These are phyloP conservation scores for Rhypophila decipiens DNA, from an alignment of 495 filamentous ascomycete species.

Conservation along the genomic window DNA sequence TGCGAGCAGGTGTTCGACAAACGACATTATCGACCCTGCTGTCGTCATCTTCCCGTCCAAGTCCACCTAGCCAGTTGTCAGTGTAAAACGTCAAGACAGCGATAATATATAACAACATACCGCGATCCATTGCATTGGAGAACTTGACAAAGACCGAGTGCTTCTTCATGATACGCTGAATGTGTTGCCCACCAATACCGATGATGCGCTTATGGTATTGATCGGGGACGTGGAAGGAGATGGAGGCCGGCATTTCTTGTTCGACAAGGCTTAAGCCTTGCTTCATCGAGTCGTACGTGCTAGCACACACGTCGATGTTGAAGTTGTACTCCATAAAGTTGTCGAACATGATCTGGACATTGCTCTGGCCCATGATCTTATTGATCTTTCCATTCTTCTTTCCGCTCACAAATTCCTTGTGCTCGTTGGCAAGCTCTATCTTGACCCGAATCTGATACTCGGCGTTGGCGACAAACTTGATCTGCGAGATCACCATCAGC, in stretches of 20 bases:
- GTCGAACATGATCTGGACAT: slow-evolving; percentile 98
- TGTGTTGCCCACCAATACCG: slow-evolving; percentile 95
- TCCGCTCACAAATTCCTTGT: slow-evolving; percentile 98
- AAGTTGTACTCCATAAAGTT: slow-evolving; percentile 99
- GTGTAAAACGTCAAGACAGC: slow-evolving; percentile 12
- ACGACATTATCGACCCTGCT: slow-evolving; percentile 99
- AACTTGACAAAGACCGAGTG: slow-evolving; percentile 99
- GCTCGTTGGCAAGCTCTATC: slow-evolving; percentile 97
- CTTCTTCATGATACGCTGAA: slow-evolving; percentile 99
- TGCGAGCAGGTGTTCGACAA: slow-evolving; percentile 92
- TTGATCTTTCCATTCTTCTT: slow-evolving; percentile 99
- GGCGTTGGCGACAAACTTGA: slow-evolving; percentile 78
- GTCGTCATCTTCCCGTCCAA: slow-evolving; percentile 93
- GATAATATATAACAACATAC: slow-evolving; percentile 15
- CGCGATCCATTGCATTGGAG: slow-evolving; percentile 97
- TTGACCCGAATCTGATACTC: slow-evolving; percentile 93
- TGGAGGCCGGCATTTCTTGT: slow-evolving; percentile 98
- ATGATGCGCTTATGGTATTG: slow-evolving; percentile 99
- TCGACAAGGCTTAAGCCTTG: slow-evolving; percentile 87
- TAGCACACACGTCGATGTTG: slow-evolving; percentile 94
- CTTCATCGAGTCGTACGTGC: slow-evolving; percentile 85
- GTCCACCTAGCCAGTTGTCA: slow-evolving; percentile 70
- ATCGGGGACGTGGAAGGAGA: slow-evolving; percentile 99
- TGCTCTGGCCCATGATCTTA: slow-evolving; percentile 99
- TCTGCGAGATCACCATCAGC: slow-evolving; percentile 84